A percentile compares a stretch with the other conserved stretches of the same genome.
Conservation (phyloP, 2,329 filamentous ascomycete species). For the Lecanicillium sp. region DNA sequence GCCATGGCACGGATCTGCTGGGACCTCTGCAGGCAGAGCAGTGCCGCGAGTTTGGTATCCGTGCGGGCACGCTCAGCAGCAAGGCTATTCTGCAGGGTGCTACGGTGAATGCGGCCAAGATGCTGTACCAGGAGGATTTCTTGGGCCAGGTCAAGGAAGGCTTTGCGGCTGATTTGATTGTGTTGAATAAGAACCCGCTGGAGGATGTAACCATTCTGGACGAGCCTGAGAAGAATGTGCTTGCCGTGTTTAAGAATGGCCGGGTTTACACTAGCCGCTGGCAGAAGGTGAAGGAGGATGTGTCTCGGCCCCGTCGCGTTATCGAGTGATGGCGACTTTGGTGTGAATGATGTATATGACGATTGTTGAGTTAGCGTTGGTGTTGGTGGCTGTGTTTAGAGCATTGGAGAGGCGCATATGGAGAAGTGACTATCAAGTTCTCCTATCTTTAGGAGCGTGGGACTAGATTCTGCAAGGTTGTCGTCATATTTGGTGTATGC, state of each 20-base stretch:
- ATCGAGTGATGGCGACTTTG: no score
- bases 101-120: conserved; percentile 39
- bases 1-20: conserved; percentile 38
- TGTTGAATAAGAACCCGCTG: conserved; percentile 44
- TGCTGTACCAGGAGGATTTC: conserved; percentile 34
- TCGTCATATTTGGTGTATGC: no score
- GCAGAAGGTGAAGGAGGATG: conserved; percentile 13
- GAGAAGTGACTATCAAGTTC: no score
- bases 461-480: no score
- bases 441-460: no score
- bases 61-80: conserved; percentile 15
- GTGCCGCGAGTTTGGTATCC: conserved; percentile 23
- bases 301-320: neutral
- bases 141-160: conserved; percentile 43
- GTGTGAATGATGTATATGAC: no score
- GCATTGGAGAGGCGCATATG: no score
- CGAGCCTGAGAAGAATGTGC: conserved; percentile 34
- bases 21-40: conserved; percentile 22
- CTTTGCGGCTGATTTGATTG: conserved; percentile 43
- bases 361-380: no score
- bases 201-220: conserved; percentile 45
- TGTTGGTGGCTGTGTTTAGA: no score
- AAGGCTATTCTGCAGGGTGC: conserved; percentile 19
- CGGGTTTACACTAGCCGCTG: conserved; percentile 22
- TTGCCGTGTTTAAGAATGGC: conserved; percentile 48